These are phyloP conservation scores for Exophiala viscosa DNA, from an alignment of 2,329 filamentous ascomycete species.

Conservation along the genomic window DNA sequence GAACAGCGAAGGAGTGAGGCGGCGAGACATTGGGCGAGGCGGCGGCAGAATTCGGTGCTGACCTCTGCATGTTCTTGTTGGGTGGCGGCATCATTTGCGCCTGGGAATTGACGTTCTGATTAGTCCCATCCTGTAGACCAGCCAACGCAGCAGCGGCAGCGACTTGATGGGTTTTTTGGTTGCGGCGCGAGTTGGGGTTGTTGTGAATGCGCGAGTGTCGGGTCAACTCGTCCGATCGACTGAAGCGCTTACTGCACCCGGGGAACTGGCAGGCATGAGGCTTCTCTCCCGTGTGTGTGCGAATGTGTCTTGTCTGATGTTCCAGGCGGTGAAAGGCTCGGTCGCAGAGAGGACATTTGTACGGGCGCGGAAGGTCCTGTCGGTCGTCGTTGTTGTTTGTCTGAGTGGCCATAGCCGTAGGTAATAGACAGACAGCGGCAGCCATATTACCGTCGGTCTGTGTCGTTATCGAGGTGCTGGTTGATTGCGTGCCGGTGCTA, in stretches of 20 bases:
- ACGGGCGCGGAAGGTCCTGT: constrained; percentile 87
- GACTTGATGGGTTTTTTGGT: constrained; percentile 73
- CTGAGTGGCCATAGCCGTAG: constrained; percentile 42
- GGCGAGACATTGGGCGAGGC: constrained; percentile 95
- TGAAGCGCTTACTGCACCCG: constrained; percentile 96
- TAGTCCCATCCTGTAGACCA: constrained; percentile 50
- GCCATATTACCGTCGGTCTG: constrained; percentile 39
- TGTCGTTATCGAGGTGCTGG: constrained; percentile 7
- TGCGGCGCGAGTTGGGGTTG: constrained; percentile 93
- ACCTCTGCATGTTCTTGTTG: constrained; percentile 71
- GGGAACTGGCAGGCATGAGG: constrained; percentile 93
- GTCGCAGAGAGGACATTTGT: constrained; percentile 97
- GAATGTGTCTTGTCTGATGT: constrained; percentile 88
- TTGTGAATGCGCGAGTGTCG: constrained; percentile 97
- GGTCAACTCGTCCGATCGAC: constrained; percentile 91
- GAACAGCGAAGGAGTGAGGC: constrained; percentile 70
- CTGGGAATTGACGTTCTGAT: constrained; percentile 40
- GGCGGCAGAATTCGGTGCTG: constrained; percentile 79
- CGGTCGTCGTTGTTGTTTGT: constrained; percentile 59
- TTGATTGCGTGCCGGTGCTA: constrained; percentile 28
- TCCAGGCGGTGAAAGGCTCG: constrained; percentile 98
- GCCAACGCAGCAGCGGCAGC: constrained; percentile 56
- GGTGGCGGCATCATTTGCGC: constrained; percentile 75
- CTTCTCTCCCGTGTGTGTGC: constrained; percentile 97
- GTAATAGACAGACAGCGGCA: constrained; percentile 43